phyloP scores from a whole-genome alignment of 169 alveolate genomes.

The Perkinsus marinus region DNA sequence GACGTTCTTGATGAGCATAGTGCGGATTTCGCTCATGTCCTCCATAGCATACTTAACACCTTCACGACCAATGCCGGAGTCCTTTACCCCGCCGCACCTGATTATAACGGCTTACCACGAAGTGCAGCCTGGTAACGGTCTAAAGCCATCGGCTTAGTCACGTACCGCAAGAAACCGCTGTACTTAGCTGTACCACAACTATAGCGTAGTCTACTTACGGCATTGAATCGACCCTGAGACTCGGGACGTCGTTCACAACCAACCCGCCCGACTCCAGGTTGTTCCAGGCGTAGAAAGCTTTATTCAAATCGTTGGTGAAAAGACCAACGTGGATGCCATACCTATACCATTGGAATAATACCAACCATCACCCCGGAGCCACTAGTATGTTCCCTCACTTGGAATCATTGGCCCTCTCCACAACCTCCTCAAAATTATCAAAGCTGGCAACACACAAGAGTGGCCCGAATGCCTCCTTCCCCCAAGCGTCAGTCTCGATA shows the following conservation, averaged over 20 bases:
- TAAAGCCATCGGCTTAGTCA: too few relatives aligned
- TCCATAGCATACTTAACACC: too few relatives aligned
- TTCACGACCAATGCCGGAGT: too few relatives aligned
- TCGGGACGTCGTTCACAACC: background rate
- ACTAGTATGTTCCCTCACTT: background rate
- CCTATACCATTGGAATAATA: background rate
- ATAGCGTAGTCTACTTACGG: too few relatives aligned
- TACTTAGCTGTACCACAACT: too few relatives aligned
- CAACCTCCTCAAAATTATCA: background rate
- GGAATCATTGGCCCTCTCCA: background rate
- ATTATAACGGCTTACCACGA: too few relatives aligned
- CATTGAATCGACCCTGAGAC: background rate
- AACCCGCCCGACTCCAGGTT: background rate
- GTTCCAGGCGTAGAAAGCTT: background rate
- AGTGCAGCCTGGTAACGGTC: too few relatives aligned
- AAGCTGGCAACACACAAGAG: background rate
- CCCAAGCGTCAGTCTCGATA: background rate
- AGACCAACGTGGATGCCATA: background rate
- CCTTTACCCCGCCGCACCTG: too few relatives aligned
- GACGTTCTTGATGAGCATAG: too few relatives aligned
- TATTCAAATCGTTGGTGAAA: background rate
- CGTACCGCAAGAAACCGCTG: too few relatives aligned
- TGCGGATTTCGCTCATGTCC: too few relatives aligned
- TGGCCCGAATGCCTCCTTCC: conserved; percentile 2
- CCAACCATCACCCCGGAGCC: background rate